Evolutionary conservation across 2,329 filamentous ascomycete species (phyloP).

Genomic region (Thelonectria discophora): DNA sequence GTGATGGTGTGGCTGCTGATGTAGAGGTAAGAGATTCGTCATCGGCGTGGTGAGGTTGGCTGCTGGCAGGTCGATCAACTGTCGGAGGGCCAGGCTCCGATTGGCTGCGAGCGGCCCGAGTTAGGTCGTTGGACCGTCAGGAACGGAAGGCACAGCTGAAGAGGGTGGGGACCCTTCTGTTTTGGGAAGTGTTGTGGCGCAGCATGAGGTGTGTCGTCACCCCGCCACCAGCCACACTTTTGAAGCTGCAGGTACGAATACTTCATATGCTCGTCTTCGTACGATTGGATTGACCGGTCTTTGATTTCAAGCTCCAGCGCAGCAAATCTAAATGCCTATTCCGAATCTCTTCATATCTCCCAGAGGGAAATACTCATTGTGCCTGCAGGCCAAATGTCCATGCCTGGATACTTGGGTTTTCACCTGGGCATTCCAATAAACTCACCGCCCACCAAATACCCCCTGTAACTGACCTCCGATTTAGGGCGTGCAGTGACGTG

Average conservation of each 20-base stretch:
- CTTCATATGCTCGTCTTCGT: no score
- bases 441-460: conserved; percentile 16
- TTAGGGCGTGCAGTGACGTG: conserved; percentile 12
- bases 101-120: conserved; percentile 27
- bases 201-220: not conserved
- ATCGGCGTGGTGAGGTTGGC: conserved; percentile 38
- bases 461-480: conserved; percentile 12
- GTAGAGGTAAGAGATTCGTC: conserved; percentile 39
- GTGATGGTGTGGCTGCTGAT: conserved; percentile 25
- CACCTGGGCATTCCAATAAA: no score
- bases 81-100: conserved; percentile 27
- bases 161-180: conserved; percentile 12
- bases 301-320: no score
- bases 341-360: no score
- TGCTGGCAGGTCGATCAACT: conserved; percentile 39
- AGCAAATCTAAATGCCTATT: no score
- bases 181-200: conserved; percentile 15
- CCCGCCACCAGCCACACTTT: conserved; percentile 12
- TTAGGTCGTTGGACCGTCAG: conserved; percentile 40
- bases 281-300: no score
- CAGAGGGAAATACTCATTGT: no score
- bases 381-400: no score
- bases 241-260: no score
- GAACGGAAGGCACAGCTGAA: conserved; percentile 29
- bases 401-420: no score